Conservation (phyloP, 345 rosid species). For the Dimocarpus longan region DNA sequence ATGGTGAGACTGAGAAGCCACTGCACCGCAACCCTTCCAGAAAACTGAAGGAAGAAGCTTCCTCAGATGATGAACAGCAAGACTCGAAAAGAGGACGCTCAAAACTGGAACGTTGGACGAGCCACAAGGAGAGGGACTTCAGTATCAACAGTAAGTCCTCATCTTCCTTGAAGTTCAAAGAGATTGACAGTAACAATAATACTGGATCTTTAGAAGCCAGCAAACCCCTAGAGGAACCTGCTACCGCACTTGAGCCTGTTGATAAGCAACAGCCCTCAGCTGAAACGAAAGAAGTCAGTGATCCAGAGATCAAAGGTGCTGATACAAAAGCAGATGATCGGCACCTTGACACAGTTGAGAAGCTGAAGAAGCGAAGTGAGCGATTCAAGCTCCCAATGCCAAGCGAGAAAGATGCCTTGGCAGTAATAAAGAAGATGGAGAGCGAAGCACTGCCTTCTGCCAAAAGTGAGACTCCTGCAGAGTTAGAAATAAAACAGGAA, state of each 20-base stretch:
- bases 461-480: slow-evolving; percentile 55
- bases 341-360: slow-evolving; percentile 90
- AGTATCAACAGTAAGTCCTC: slow-evolving; percentile 54
- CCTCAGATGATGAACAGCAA: slow-evolving; percentile 78
- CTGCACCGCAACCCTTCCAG: slow-evolving; percentile 51
- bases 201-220: slow-evolving; percentile 43
- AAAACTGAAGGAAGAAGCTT: slow-evolving; percentile 60
- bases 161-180: slow-evolving; percentile 64
- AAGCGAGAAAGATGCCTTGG: slow-evolving; percentile 58
- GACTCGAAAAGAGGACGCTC: slow-evolving; percentile 84
- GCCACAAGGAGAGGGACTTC: slow-evolving; percentile 88
- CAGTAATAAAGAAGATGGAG: slow-evolving; percentile 66
- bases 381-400: slow-evolving; percentile 97
- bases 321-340: slow-evolving; percentile 60
- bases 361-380: slow-evolving; percentile 97
- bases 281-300: slow-evolving; percentile 51
- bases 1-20: slow-evolving; percentile 38
- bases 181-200: slow-evolving; percentile 46
- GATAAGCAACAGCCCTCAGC: slow-evolving; percentile 40
- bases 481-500: slow-evolving; percentile 81
- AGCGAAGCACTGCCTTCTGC: slow-evolving; percentile 52
- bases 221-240: slow-evolving; percentile 37
- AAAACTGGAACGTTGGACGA: slow-evolving; percentile 91
- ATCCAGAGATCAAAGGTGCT: slow-evolving; percentile 57
- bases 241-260: slow-evolving; percentile 38